phyloP scores from a whole-genome alignment of 495 filamentous ascomycete genomes.

The Tricharina praecox region DNA sequence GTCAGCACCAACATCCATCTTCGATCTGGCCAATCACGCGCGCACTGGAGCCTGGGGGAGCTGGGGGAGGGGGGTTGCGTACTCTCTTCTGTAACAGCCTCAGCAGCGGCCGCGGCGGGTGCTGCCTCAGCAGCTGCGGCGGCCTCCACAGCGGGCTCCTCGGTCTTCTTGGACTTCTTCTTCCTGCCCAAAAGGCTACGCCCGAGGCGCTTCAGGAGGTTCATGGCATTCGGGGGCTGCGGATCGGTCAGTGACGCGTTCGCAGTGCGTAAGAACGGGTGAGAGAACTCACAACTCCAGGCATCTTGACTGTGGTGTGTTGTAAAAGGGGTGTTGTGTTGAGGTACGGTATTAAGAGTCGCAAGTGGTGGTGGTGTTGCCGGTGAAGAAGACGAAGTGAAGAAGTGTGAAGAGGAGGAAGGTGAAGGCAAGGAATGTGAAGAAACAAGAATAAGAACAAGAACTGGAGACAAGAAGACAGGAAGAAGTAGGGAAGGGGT shows the following conservation, averaged over 20 bases:
- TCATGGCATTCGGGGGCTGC: slow-evolving; percentile 21
- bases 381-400: not conserved
- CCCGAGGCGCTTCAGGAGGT: slow-evolving; percentile 20
- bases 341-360: not conserved
- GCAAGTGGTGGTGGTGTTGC: not conserved
- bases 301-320: slow-evolving; percentile 15
- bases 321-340: not conserved
- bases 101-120: too few species aligned
- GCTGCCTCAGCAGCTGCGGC: too few species aligned
- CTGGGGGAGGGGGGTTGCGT: too few species aligned
- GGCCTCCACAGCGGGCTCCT: too few species aligned
- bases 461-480: slow-evolving; percentile 7
- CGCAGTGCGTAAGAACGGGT: not conserved
- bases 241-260: not conserved
- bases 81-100: too few species aligned
- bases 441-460: slow-evolving; percentile 2
- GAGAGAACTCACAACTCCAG: slow-evolving; percentile 24
- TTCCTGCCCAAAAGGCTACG: slow-evolving; percentile 19
- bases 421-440: slow-evolving; percentile 14
- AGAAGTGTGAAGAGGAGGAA: slow-evolving; percentile 20
- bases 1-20: too few species aligned
- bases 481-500: slow-evolving; percentile 8
- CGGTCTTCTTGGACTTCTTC: slow-evolving; percentile 11
- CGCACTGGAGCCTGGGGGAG: too few species aligned
- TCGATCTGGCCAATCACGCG: too few species aligned